Conservation (phyloP, 2,329 filamentous ascomycete species). For the Monascus ruber region DNA sequence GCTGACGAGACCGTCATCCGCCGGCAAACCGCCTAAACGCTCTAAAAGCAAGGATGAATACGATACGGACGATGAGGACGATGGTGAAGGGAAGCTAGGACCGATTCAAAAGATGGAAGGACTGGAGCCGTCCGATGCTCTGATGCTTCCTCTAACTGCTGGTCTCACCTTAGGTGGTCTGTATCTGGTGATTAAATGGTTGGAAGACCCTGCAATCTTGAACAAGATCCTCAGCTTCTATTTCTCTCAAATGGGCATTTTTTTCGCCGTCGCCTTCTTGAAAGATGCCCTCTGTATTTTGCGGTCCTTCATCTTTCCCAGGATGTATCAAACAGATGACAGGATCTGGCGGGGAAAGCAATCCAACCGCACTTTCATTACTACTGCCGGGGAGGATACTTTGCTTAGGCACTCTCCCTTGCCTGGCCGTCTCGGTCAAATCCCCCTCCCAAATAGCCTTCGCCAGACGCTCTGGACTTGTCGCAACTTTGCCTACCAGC, state of each 20-base stretch:
- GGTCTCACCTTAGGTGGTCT: conserved; percentile 60
- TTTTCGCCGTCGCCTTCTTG: conserved; percentile 61
- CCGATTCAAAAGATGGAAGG: conserved; percentile 52
- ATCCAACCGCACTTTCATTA: conserved; percentile 18
- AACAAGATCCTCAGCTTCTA: conserved; percentile 77
- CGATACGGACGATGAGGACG: conserved; percentile 28
- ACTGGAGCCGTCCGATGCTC: conserved; percentile 64
- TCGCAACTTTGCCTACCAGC: conserved; percentile 38
- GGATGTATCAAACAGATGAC: conserved; percentile 48
- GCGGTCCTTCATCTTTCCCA: conserved; percentile 61
- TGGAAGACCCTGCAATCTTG: conserved; percentile 67
- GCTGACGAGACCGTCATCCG: conserved; percentile 70
- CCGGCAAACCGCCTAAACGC: conserved; percentile 49
- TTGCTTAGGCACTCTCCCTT: conserved; percentile 36
- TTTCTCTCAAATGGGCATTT: conserved; percentile 69
- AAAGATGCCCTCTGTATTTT: conserved; percentile 58
- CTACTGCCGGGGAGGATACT: conserved; percentile 5
- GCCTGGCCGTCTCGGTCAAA: conserved; percentile 37
- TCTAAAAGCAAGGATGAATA: conserved; percentile 21
- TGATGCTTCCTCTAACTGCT: conserved; percentile 73
- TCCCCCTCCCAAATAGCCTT: conserved; percentile 33
- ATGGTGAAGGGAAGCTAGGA: conserved; percentile 43
- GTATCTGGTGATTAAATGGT: conserved; percentile 82
- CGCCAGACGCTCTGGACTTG: conserved; percentile 36
- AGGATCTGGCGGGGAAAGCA: conserved; percentile 37